Conservation (phyloP, 148 eudicot species). For the Fagopyrum esculentum region DNA sequence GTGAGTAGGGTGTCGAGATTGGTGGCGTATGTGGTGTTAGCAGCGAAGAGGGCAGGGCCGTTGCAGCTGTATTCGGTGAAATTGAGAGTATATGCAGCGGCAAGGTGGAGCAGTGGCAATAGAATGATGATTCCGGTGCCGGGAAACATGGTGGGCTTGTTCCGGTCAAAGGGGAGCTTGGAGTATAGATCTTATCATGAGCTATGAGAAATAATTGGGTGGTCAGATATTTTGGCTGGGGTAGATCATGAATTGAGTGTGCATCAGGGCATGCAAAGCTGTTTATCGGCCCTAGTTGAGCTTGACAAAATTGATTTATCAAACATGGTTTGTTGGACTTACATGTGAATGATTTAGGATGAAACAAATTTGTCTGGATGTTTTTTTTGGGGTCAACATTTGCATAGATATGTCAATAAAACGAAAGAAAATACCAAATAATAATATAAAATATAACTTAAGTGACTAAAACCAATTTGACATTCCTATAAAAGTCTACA, state of each 20-base stretch:
- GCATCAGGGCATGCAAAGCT: not conserved
- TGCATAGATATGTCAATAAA: no score
- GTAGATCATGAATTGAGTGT: no score
- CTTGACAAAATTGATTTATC: not conserved
- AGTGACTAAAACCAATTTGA: no score
- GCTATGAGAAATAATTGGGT: not conserved
- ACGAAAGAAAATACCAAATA: no score
- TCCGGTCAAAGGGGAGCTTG: not conserved
- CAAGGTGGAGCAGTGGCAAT: not conserved
- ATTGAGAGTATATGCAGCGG: not conserved
- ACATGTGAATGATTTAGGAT: no score
- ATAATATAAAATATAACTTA: no score
- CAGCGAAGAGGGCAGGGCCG: not conserved
- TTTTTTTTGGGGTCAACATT: no score
- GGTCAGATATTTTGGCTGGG: not conserved
- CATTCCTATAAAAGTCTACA: no score
- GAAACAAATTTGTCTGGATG: no score
- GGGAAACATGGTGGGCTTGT: not conserved
- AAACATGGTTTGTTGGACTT: no score
- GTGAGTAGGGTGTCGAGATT: conserved; percentile 14
- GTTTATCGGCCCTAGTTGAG: not conserved
- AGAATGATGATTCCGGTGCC: not conserved
- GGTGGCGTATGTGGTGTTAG: conserved; percentile 1
- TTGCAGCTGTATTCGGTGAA: not conserved
- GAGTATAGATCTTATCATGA: not conserved